Evolutionary conservation across 495 filamentous ascomycete species (phyloP).

Genomic region (Friedmanniomyces endolithicus): DNA sequence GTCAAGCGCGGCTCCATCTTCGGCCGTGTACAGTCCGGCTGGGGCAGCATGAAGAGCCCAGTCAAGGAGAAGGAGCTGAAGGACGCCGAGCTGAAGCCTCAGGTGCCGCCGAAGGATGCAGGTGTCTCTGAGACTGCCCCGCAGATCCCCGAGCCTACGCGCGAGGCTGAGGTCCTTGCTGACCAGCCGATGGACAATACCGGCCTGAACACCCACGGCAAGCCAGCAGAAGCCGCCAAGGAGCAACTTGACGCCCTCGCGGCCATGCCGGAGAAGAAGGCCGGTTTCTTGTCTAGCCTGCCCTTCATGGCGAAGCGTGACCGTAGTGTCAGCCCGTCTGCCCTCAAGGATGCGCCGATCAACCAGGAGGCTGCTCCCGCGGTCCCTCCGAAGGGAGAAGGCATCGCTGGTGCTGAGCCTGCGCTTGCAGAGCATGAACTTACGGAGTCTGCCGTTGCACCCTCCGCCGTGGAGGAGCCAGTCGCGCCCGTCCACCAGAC

Average conservation of each 20-base stretch:
- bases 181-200: slow-evolving; percentile 4
- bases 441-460: slow-evolving; percentile 2
- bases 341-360: slow-evolving; percentile 11
- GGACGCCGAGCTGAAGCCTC: slow-evolving; percentile 26
- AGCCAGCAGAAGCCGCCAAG: slow-evolving; percentile 11
- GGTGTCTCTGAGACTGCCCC: slow-evolving; percentile 12
- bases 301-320: slow-evolving; percentile 33
- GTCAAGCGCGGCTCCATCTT: slow-evolving; percentile 33
- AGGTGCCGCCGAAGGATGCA: slow-evolving; percentile 26
- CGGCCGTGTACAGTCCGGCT: slow-evolving; percentile 23
- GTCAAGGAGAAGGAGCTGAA: slow-evolving; percentile 31
- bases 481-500: slow-evolving; percentile 16
- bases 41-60: slow-evolving; percentile 28
- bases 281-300: slow-evolving; percentile 40
- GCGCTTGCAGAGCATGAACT: background rate
- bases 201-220: background rate
- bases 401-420: background rate
- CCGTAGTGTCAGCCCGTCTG: slow-evolving; percentile 19
- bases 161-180: background rate
- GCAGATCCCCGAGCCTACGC: slow-evolving; percentile 11
- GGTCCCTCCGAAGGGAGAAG: background rate
- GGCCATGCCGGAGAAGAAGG: slow-evolving; percentile 28
- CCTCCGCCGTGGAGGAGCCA: slow-evolving; percentile 19
- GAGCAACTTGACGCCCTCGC: background rate
- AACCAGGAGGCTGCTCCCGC: slow-evolving; percentile 6